phyloP scores from a whole-genome alignment of 139 green algal species.

The Chlorella sp. region DNA sequence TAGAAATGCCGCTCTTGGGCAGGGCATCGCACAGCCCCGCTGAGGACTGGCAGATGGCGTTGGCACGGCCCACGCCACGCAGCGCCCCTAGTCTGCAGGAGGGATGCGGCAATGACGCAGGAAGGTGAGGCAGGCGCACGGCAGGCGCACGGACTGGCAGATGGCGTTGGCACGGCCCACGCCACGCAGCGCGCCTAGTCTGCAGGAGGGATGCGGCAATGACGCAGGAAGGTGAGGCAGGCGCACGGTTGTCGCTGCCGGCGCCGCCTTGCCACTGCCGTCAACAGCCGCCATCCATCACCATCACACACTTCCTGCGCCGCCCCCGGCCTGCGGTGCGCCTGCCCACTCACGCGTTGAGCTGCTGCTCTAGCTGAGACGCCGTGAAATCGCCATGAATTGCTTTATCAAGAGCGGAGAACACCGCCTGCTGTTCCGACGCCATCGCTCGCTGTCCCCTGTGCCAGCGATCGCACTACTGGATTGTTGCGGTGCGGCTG shows the following conservation, averaged over 20 bases:
- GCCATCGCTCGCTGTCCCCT: no score
- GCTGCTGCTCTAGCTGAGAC: neutral
- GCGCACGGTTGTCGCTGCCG: neutral
- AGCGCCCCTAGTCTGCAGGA: neutral
- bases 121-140: neutral
- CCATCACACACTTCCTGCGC: neutral
- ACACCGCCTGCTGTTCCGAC: no score
- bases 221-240: neutral
- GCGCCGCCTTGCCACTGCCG: neutral
- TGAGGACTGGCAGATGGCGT: neutral
- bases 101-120: neutral
- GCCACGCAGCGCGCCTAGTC: neutral
- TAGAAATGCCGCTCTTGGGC: neutral
- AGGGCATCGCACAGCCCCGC: neutral
- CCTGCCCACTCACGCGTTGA: neutral
- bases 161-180: conserved; percentile 10
- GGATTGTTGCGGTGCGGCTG: no score
- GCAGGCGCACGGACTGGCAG: neutral
- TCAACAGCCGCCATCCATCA: neutral
- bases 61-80: neutral
- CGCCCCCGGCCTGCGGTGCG: neutral
- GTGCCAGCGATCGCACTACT: no score
- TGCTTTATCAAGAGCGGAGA: neutral
- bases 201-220: neutral
- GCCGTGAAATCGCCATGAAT: neutral